Base-by-base conservation (phyloP, 108 stramenopile genomes). In the Nitzschia palea region DNA sequence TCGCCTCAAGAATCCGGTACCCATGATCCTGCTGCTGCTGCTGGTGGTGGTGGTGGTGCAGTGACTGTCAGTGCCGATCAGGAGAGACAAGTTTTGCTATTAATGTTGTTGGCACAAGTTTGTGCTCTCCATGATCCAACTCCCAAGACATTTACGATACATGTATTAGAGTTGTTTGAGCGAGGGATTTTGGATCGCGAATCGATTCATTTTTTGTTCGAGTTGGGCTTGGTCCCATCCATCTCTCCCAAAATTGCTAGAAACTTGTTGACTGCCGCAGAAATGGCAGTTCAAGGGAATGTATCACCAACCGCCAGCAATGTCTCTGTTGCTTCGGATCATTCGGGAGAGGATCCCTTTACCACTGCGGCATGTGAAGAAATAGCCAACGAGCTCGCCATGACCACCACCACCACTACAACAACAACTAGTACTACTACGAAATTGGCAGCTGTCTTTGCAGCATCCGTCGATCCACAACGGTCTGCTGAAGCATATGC, bases 41-140 rank as follows among this genome's bases (percentile, higher is more conserved):
- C n/a, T n/a, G n/a, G n/a, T n/a, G n/a, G n/a, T n/a, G n/a, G n/a
- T n/a, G n/a, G n/a, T n/a, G n/a, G n/a, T n/a, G n/a, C n/a, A n/a
- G n/a, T 10, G 1, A 60, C 59, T 25, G 64, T 73, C 44, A 65
- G 63, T 37, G 52, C 53, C 31, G 83, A 80, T 34, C 71, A 72
- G 44, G 95, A 93, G 62, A 74, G 95, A 22, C 95, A 95, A 73
- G 65, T 91, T 6, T 70, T 96, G 5, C 69, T 97, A 5, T 69
- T 95, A 4, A 93, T 95, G 89, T 81, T 96, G 8, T 78, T 97
- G 66, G 97, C 90, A 18, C 95, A 97, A 77, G 84, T 96, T 15
- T 76, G 95, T 65, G 84, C 90, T 33, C 77, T 93, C 48, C 95
- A 96, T 67, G 94, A 95, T 62, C 83, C 94, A 31, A 95, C 97